phyloP scores from a whole-genome alignment of 768 basidiomycete species.

The Tylopilus rubrobrunneus region DNA sequence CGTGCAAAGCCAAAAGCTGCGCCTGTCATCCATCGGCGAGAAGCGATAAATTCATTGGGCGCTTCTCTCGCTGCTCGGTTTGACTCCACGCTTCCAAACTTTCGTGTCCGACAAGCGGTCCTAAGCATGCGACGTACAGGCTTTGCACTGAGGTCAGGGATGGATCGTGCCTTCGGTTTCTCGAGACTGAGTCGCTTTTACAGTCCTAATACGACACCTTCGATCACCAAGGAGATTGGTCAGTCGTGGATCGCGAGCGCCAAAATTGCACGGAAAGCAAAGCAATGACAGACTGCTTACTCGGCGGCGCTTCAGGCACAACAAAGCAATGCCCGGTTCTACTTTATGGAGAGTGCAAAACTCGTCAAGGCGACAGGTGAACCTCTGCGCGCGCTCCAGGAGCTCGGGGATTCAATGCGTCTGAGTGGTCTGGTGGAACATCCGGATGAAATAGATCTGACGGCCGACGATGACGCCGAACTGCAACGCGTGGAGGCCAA shows the following conservation, averaged over 20 bases:
- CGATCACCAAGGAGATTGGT: conserved; percentile 61
- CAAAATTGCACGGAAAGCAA: conserved; percentile 95
- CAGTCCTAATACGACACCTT: conserved; percentile 28
- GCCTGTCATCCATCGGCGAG: conserved; percentile 33
- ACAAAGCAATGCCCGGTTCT: conserved; percentile 63
- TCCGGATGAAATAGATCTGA: conserved; percentile 52
- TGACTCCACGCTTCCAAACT: conserved; percentile 78
- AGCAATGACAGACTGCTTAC: conserved; percentile 95
- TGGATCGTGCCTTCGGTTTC: neutral
- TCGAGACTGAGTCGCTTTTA: conserved; percentile 8
- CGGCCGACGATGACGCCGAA: conserved; percentile 45
- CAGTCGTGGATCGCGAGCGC: conserved; percentile 88
- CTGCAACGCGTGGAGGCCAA: conserved; percentile 63
- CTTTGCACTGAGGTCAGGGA: conserved; percentile 61
- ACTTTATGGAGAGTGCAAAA: conserved; percentile 89
- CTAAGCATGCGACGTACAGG: conserved; percentile 87
- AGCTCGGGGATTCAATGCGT: conserved; percentile 73
- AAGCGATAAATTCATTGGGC: conserved; percentile 38
- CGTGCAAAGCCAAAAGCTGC: conserved; percentile 82
- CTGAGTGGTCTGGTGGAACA: conserved; percentile 45
- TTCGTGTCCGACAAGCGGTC: conserved; percentile 83
- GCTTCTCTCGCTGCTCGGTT: conserved; percentile 59
- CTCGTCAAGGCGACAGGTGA: conserved; percentile 77
- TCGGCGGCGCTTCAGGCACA: conserved; percentile 91
- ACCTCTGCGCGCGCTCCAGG: conserved; percentile 79